Conservation (phyloP, 1,139 yeast genomes). For the Pichiaceae sp. region DNA sequence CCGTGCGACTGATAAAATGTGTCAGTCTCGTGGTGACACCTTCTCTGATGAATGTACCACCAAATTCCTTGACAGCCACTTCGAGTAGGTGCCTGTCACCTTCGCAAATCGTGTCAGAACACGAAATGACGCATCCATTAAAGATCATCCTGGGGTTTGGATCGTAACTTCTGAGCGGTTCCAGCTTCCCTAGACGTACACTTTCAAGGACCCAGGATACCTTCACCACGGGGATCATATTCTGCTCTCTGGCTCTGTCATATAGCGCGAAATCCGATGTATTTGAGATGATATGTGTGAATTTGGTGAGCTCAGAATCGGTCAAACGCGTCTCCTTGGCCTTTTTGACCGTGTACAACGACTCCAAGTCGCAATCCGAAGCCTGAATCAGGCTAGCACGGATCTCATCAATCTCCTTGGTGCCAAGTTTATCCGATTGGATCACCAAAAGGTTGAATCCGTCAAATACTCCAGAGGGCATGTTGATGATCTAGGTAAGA, state of each 20-base stretch:
- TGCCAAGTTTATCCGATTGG: slow-evolving; percentile 25
- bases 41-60: slow-evolving; percentile 63
- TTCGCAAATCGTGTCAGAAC: slow-evolving; percentile 48
- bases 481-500: too few relatives aligned
- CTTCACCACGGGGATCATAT: slow-evolving; percentile 63
- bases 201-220: slow-evolving; percentile 58
- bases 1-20: slow-evolving; percentile 58
- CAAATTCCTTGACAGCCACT: slow-evolving; percentile 58
- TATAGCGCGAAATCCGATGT: slow-evolving; percentile 50
- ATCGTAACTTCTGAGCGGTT: slow-evolving; percentile 46
- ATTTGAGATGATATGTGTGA: slow-evolving; percentile 51
- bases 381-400: slow-evolving; percentile 17
- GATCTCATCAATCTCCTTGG: slow-evolving; percentile 18
- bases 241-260: slow-evolving; percentile 32
- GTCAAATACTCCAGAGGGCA: slow-evolving; percentile 25
- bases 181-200: slow-evolving; percentile 31
- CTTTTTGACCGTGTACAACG: slow-evolving; percentile 10
- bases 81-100: slow-evolving; percentile 45
- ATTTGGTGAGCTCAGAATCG: slow-evolving; percentile 18
- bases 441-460: slow-evolving; percentile 34
- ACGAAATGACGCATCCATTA: slow-evolving; percentile 46
- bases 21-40: slow-evolving; percentile 60
- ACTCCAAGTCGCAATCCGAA: slow-evolving; percentile 16
- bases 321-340: slow-evolving; percentile 9
- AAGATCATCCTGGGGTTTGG: slow-evolving; percentile 66